phyloP scores from a whole-genome alignment of 2,329 filamentous ascomycete species.

The Beauveria bassiana region DNA sequence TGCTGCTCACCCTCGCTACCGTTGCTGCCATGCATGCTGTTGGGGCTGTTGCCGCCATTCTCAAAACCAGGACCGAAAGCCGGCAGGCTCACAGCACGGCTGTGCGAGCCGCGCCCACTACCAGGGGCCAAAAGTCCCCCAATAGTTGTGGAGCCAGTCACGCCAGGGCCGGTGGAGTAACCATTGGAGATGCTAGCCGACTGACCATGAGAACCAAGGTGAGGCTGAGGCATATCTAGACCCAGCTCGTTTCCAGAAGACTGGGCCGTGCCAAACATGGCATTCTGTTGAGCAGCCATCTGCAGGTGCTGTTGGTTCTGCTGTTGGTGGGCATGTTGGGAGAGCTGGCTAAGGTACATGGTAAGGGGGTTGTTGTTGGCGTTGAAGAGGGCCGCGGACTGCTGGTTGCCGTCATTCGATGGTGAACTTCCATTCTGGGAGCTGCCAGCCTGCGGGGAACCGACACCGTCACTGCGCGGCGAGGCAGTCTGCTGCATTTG shows the following conservation, averaged over 20 bases:
- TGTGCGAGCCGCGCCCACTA: conserved; percentile 55
- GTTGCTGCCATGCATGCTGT: conserved; percentile 37
- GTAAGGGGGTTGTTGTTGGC: conserved; percentile 82
- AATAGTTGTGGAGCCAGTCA: conserved; percentile 58
- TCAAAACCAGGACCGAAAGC: conserved; percentile 57
- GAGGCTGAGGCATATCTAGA: conserved; percentile 53
- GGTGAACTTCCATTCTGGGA: conserved; percentile 52
- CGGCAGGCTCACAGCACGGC: conserved; percentile 82
- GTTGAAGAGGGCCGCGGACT: conserved; percentile 69
- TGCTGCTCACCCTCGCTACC: conserved; percentile 38
- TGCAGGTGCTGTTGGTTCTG: conserved; percentile 68
- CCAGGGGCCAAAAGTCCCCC: conserved; percentile 70
- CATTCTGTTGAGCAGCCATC: conserved; percentile 68
- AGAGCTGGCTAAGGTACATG: conserved; percentile 83
- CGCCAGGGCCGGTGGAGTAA: conserved; percentile 44
- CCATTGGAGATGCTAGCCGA: conserved; percentile 61
- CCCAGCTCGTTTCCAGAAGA: conserved; percentile 49
- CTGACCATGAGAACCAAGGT: conserved; percentile 53
- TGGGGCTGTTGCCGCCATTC: conserved; percentile 48
- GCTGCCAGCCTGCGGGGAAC: conserved; percentile 51
- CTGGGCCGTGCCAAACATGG: conserved; percentile 68
- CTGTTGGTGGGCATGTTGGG: conserved; percentile 63
- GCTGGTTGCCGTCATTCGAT: conserved; percentile 48
- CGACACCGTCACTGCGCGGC: conserved; percentile 54
- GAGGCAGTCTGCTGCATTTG: conserved; percentile 66